Evolutionary conservation across 208 protist genomes (phyloP), one percentile per base, ranked within the genome.

Genomic region (Histomonas meleagridis): DNA sequence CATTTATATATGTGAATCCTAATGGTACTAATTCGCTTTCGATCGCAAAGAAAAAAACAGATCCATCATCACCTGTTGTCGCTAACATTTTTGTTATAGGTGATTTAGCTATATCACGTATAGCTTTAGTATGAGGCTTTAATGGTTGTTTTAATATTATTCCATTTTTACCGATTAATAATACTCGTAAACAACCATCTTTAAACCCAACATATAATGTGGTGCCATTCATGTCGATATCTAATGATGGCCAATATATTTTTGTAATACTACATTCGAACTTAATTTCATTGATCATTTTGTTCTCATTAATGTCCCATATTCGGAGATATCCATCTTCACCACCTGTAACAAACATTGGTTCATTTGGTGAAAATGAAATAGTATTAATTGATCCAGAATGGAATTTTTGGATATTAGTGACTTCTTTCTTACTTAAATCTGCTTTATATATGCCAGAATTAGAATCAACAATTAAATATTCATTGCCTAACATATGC

Each of bases 11-110:
- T 90, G 96, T 96, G 92, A 96, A 97, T 10, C 96, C 96, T 55
- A 96, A 92, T 23, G 97, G 93, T 32, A 53, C 10, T 16, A 86
- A 35, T 12, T 93, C 69, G n/a, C 96, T 93, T 35, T 46, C 90
- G 40, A 93, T 62, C 0, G 92, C 90, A 91, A 98, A 97, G 94
- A 98, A 98, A 92, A 98, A 98, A n/a, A 97, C 93, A 16, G 94
- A 96, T 1, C 95, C 95, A 91, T 97, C 94, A 9, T 48, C 91
- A 3, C 96, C 95, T 32, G 95, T 94, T 46, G 96, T 97, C 28
- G 95, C 97, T 4, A 98, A 93, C 70, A 93, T 93, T 18, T 92
- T 91, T 48, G 95, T 95, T 28, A 94, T 93, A 23, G 93, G 78
- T 62, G 94, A 95, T 28, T 97, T 93, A 0, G 93, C 94, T 48